Evolutionary conservation across 2,329 filamentous ascomycete species (phyloP), one percentile per base, ranked within the genome.

Genomic region (Colletotrichum sp.): DNA sequence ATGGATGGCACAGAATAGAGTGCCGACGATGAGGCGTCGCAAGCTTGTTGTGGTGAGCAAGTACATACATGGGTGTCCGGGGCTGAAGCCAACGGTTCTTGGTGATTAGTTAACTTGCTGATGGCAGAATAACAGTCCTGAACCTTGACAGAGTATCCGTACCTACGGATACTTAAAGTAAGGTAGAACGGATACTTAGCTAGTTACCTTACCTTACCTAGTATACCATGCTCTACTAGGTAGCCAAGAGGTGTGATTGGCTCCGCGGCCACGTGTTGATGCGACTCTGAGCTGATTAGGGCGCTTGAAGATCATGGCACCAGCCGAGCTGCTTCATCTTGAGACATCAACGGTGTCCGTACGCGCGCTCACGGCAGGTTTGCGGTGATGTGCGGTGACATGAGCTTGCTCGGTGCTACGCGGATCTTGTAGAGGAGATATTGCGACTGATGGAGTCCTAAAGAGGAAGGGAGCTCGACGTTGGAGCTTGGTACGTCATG

Each of bases 301-400:
- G 39, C 69, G 63, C 63, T 25, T n/a, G 57, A 59, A 49, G 57
- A 61, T 22, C 70, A 76, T 69, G 70, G 70, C 64, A 61, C 64
- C 12, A 65, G 19, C 25, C 52, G 73, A 27, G 8, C 6, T 64
- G 73, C 73, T 66, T 64, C 69, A 72, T 76, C 69, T 72, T 76
- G 70, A 69, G 73, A 76, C 63, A 59, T 22, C 8, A 49, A 49
- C 13, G 8, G 64, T 64, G 16, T 72, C 69, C 64, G 32, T 64
- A 64, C 57, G 57, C 64, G 64, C 69, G 69, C 34, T 64, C 34
- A 49, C 32, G 25, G 44, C 12, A 39, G 52, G 49, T 39, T 29
- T 36, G 32, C 25, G 15, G 49, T 59, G 22, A 57, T n/a, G 55
- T 67, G 44, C n/a, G 44, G 27, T 59, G 63, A 64, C 57, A 69